Evolutionary conservation across 768 basidiomycete genomes (phyloP).

Genomic region (Cyathus striatus): DNA sequence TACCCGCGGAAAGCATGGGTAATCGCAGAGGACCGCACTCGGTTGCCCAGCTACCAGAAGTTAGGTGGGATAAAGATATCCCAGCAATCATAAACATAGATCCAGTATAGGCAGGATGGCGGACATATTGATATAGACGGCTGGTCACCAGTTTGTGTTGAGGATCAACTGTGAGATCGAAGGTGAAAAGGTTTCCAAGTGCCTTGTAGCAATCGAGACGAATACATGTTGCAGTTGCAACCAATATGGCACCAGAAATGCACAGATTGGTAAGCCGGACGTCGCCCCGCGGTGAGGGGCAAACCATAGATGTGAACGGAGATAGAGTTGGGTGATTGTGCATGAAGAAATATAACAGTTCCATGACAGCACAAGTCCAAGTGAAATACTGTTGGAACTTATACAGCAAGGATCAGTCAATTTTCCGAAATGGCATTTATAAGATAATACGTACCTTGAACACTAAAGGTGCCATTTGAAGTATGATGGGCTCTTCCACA

Average conservation of each 20-base stretch:
- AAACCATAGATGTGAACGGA: conserved; percentile 22
- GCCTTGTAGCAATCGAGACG: conserved; percentile 40
- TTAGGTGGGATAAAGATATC: conserved; percentile 32
- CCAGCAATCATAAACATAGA: conserved; percentile 39
- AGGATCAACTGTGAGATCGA: conserved; percentile 41
- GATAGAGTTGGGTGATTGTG: conserved; percentile 23
- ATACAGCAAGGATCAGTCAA: too few relatives aligned
- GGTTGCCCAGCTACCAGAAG: conserved; percentile 32
- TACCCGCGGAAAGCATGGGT: conserved; percentile 13
- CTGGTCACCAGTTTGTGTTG: conserved; percentile 36
- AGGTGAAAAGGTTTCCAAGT: conserved; percentile 42
- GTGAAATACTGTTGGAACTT: conserved; percentile 13
- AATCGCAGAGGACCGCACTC: conserved; percentile 22
- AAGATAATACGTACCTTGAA: conserved; percentile 26
- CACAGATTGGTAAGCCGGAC: conserved; percentile 22
- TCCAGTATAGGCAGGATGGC: conserved; percentile 45
- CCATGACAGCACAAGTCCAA: conserved; percentile 14
- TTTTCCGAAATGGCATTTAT: background rate
- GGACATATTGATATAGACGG: conserved; percentile 39
- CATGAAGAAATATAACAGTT: conserved; percentile 12
- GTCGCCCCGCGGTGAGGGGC: conserved; percentile 13
- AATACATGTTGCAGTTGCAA: conserved; percentile 29
- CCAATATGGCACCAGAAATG: conserved; percentile 26
- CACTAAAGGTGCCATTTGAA: conserved; percentile 43
- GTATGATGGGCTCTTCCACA: conserved; percentile 32